Evolutionary conservation across 1,139 yeast species (phyloP).

Genomic region (Lodderomyces orthopsilosis): DNA sequence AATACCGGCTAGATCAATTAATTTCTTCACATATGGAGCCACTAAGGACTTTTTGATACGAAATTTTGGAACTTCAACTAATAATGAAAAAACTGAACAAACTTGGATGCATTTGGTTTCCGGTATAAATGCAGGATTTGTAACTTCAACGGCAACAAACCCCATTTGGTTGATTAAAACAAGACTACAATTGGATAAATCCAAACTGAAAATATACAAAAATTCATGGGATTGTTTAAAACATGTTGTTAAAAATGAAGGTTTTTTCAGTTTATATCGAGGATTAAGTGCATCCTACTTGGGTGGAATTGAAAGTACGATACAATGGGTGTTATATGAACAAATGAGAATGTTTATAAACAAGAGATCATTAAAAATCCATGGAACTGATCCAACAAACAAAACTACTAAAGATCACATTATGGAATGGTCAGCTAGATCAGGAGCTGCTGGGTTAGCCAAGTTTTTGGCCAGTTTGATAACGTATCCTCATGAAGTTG

Average conservation of each 20-base stretch:
- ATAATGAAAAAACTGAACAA: constrained; percentile 61
- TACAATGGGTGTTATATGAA: constrained; percentile 97
- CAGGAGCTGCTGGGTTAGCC: constrained; percentile 98
- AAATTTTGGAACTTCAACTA: constrained; percentile 46
- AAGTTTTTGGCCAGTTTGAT: constrained; percentile 88
- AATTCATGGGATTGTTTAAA: constrained; percentile 84
- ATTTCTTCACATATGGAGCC: constrained; percentile 94
- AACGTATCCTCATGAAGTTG: constrained; percentile 97
- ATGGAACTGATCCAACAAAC: constrained; percentile 39
- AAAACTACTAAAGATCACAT: constrained; percentile 62
- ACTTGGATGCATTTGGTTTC: constrained; percentile 84
- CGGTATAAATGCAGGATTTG: constrained; percentile 93
- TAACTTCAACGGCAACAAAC: constrained; percentile 96
- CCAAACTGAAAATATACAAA: constrained; percentile 61
- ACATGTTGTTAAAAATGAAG: constrained; percentile 72
- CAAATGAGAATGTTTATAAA: constrained; percentile 80
- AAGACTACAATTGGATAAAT: constrained; percentile 83
- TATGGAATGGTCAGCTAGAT: constrained; percentile 90
- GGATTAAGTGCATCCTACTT: constrained; percentile 93
- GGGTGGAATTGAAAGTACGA: constrained; percentile 89
- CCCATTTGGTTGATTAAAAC: constrained; percentile 99
- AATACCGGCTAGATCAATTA: constrained; percentile 97
- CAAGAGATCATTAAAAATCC: constrained; percentile 50
- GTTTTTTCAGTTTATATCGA: constrained; percentile 72
- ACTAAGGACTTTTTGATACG: constrained; percentile 71